These are phyloP conservation scores for Leccinum variabile DNA, from an alignment of 1,284 basidiomycete genomes.

Conservation along the genomic window DNA sequence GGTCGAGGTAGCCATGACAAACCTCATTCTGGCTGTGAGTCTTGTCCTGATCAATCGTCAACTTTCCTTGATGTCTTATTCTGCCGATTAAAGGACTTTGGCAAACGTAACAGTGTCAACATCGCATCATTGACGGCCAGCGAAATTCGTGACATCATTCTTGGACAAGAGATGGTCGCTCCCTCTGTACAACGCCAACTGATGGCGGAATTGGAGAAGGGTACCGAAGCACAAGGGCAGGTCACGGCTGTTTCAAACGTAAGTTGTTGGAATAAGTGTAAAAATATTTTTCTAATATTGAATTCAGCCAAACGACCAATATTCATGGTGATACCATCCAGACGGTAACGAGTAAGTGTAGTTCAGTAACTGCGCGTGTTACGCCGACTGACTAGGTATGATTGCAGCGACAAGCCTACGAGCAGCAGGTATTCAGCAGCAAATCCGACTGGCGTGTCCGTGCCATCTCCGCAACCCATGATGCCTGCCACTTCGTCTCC, in stretches of 20 bases:
- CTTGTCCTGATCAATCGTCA: neutral
- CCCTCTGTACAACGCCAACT: constrained; percentile 94
- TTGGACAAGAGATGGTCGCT: constrained; percentile 96
- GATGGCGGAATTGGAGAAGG: constrained; percentile 99
- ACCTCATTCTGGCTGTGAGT: constrained; percentile 81
- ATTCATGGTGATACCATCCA: constrained; percentile 97
- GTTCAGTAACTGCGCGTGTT: neutral
- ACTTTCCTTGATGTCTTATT: constrained; percentile 6
- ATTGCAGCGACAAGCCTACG: constrained; percentile 85
- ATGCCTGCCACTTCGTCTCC: constrained; percentile 85
- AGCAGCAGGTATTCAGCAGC: constrained; percentile 95
- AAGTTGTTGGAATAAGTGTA: neutral
- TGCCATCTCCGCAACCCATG: constrained; percentile 92
- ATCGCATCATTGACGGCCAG: constrained; percentile 95
- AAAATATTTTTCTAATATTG: constrained; percentile 16
- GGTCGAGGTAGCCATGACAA: constrained; percentile 97
- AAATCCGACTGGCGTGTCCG: constrained; percentile 99
- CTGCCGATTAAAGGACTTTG: constrained; percentile 73
- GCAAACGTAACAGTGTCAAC: constrained; percentile 98
- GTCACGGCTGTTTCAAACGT: constrained; percentile 91
- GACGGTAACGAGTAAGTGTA: constrained; percentile 81
- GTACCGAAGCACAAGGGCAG: constrained; percentile 89
- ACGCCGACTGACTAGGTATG: constrained; percentile 13
- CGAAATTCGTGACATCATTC: constrained; percentile 95
- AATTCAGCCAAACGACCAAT: constrained; percentile 84